Evolutionary conservation across 768 basidiomycete species (phyloP).

Genomic region (Gautieria morchelliformis): DNA sequence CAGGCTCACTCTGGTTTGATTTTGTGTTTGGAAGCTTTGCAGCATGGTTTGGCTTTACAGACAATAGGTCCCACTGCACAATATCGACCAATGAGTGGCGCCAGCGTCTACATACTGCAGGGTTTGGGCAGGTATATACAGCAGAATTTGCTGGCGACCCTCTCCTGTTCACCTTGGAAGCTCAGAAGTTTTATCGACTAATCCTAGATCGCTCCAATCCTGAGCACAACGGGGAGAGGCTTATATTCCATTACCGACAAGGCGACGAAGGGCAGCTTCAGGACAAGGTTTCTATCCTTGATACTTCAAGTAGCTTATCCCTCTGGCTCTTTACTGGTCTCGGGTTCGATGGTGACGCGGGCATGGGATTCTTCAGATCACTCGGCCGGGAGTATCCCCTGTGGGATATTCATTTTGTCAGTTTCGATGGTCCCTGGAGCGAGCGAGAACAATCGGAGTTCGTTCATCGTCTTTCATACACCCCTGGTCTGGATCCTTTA

Average conservation of each 20-base stretch:
- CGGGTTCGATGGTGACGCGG: constrained; percentile 22
- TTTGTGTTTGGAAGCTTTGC: constrained; percentile 10
- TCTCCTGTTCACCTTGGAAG: constrained; percentile 7
- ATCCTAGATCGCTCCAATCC: background rate
- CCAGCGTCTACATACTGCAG: background rate
- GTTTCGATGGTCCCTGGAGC: constrained; percentile 18
- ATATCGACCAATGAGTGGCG: background rate
- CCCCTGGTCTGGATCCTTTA: constrained; percentile 3
- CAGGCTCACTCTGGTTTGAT: constrained; percentile 12
- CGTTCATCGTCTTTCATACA: background rate
- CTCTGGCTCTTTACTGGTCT: constrained; percentile 23
- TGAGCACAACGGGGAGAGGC: background rate
- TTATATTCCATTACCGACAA: constrained; percentile 11
- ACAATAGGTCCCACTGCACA: constrained; percentile 7
- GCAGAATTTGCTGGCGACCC: constrained; percentile 3
- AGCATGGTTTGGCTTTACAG: constrained; percentile 13
- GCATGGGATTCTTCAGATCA: constrained; percentile 22
- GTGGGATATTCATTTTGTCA: constrained; percentile 22
- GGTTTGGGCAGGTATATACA: background rate
- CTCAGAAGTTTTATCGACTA: background rate
- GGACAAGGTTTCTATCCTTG: constrained; percentile 5
- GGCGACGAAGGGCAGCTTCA: constrained; percentile 15
- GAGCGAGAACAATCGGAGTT: constrained; percentile 3
- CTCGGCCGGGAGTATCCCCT: constrained; percentile 22
- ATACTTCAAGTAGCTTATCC: constrained; percentile 8